A percentile compares a stretch with the other conserved stretches of the same genome.
Conservation (phyloP, 345 rosid species). For the Hevea brasiliensis region DNA sequence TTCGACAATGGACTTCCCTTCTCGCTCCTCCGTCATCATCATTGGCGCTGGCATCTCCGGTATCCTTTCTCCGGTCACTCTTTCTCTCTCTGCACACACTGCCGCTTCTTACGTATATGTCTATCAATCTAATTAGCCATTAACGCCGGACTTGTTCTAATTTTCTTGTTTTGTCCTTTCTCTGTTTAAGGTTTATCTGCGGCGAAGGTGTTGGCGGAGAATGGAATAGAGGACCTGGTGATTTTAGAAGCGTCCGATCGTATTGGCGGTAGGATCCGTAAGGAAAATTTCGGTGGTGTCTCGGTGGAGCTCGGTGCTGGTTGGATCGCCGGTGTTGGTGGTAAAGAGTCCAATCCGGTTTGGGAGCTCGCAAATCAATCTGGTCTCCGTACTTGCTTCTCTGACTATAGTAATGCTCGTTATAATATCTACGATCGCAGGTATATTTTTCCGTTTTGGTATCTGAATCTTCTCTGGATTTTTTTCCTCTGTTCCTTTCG, state of each 20-base stretch:
- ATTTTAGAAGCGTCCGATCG: constrained; percentile 89
- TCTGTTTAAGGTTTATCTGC: constrained; percentile 66
- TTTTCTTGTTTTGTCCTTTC: neutral
- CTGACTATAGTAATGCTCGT: constrained; percentile 97
- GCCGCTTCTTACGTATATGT: too few relatives aligned
- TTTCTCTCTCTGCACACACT: too few relatives aligned
- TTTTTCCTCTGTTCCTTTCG: neutral
- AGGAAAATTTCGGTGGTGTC: constrained; percentile 77
- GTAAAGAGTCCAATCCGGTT: constrained; percentile 75
- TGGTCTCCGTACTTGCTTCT: constrained; percentile 80
- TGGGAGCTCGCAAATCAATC: constrained; percentile 71
- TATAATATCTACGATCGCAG: constrained; percentile 91
- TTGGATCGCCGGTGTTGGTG: constrained; percentile 98
- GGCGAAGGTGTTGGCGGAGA: constrained; percentile 74
- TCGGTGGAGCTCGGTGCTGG: constrained; percentile 99
- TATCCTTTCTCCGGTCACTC: constrained; percentile 4
- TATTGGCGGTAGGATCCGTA: constrained; percentile 86
- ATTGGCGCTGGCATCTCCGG: constrained; percentile 99
- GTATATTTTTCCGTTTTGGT: constrained; percentile 27
- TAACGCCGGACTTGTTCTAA: neutral
- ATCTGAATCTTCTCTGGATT: neutral
- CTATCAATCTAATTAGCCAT: neutral
- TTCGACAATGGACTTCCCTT: constrained; percentile 42
- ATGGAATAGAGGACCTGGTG: constrained; percentile 74
- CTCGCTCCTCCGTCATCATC: constrained; percentile 69